Evolutionary conservation across 345 rosid genomes (phyloP), one percentile per base, ranked within the genome.

Genomic region (Corchorus olitorius): DNA sequence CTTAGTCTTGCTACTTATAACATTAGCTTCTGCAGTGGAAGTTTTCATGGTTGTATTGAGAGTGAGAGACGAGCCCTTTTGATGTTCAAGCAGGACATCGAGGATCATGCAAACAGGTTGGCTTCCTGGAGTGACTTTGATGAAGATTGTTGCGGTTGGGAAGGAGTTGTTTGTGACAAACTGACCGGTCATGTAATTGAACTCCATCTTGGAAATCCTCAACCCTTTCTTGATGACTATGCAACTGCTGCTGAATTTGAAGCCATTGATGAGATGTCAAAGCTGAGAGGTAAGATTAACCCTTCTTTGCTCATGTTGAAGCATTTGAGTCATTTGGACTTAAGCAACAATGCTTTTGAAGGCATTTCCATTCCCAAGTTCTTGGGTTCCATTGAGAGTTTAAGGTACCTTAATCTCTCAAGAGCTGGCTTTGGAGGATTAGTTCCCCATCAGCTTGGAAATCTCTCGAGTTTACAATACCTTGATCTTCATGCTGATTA

Each of bases 331-430:
- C 73, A 63, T 39, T 53, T 83, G 19, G 83, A 83, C 78, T 62
- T 86, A 5, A 83, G 87, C 69, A 19, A 20, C 52, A 86, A 84
- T 65, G 76, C 78, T 16, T 84, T 86, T 46, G 65, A 34, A 41
- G 81, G 77, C 4, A 34, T 53, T 45, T n/a, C 46, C 45, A 79
- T 86, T 61, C 89, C 87, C 3, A 7, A 8, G 0, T 84, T 80
- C 67, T 19, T 84, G 9, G 82, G 82, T 33, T 72, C 65, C 20
- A 20, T 86, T 10, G 62, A 15, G 27, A 48, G 53, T 14, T 43
- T 85, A 69, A 71, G 41, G 20, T 77, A 77, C 61, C 80, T 83
- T 46, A 64, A 83, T 53, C 85, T 83, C 50, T 76, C 86, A 10
- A 41, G 8, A 2, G 69, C 84, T 6, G 46, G 66, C 2, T 80